These are phyloP conservation scores for Rhizomucor pusillus DNA, from an alignment of 371 early-diverging fungal species.

Conservation along the genomic window DNA sequence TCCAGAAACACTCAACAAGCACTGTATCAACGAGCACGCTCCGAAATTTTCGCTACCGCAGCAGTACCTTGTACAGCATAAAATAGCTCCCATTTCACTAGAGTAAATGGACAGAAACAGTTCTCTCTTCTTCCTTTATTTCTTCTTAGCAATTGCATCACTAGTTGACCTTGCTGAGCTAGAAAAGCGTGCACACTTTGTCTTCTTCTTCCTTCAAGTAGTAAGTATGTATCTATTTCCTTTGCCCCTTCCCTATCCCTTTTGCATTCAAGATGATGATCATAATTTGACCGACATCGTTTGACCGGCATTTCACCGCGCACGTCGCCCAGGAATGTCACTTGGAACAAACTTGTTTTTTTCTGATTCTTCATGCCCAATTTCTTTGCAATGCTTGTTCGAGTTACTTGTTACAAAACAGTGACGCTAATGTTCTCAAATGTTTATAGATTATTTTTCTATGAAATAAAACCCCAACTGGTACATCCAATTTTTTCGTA, in stretches of 20 bases:
- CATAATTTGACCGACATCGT: slow-evolving; percentile 46
- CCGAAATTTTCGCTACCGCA: too few species aligned
- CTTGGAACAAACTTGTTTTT: slow-evolving; percentile 26
- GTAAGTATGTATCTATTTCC: slow-evolving; percentile 1
- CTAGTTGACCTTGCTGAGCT: too few species aligned
- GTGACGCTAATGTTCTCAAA: neutral
- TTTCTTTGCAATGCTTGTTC: neutral
- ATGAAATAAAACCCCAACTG: neutral
- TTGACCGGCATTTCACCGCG: slow-evolving; percentile 27
- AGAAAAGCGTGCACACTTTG: too few species aligned
- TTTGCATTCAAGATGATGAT: slow-evolving; percentile 20
- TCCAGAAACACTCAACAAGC: too few species aligned
- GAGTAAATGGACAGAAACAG: too few species aligned
- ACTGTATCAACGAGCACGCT: too few species aligned
- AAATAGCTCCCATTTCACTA: too few species aligned
- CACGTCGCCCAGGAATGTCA: slow-evolving; percentile 29
- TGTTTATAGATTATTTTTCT: neutral
- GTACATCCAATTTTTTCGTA: neutral
- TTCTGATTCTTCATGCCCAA: slow-evolving; percentile 7
- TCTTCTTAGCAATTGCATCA: too few species aligned
- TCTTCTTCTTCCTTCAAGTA: too few species aligned
- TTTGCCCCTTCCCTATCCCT: neutral
- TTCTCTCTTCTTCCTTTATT: too few species aligned
- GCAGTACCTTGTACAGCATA: too few species aligned
- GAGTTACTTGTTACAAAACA: neutral